phyloP scores from a whole-genome alignment of 2,329 filamentous ascomycete species.

The Stachybotrys elegans region DNA sequence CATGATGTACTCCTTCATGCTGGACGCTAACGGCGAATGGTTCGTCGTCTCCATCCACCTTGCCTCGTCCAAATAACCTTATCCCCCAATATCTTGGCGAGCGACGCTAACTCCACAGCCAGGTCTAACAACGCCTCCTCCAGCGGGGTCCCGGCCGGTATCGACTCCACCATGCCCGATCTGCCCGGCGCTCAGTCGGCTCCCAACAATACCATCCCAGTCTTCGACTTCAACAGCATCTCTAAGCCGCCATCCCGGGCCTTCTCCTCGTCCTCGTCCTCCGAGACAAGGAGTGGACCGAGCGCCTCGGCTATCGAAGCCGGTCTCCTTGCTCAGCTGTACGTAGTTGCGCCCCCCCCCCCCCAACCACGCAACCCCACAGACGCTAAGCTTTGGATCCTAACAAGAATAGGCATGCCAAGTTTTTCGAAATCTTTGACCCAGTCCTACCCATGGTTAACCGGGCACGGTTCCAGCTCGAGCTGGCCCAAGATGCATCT shows the following conservation, averaged over 20 bases:
- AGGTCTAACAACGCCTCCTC: too few species aligned
- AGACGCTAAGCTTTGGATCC: neutral
- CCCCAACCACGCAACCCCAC: too few species aligned
- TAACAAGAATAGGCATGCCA: constrained; percentile 1
- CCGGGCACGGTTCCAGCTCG: constrained; percentile 5
- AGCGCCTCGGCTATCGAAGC: neutral
- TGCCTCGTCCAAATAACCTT: too few species aligned
- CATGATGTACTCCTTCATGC: neutral
- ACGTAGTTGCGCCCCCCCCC: too few species aligned
- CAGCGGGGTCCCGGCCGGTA: too few species aligned
- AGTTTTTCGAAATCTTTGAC: constrained; percentile 7
- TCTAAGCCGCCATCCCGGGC: neutral
- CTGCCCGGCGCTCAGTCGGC: too few species aligned
- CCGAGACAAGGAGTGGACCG: neutral
- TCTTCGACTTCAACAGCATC: neutral
- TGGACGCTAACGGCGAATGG: neutral
- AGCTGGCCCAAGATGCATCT: neutral
- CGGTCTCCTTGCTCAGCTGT: neutral
- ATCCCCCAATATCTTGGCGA: too few species aligned
- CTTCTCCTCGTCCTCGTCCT: neutral
- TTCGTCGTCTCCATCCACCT: neutral
- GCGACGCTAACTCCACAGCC: too few species aligned
- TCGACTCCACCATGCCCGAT: too few species aligned
- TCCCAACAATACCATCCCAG: too few species aligned
- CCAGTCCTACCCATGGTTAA: constrained; percentile 7